Base-by-base conservation (phyloP, 1,284 basidiomycete genomes). In the Mycena citricolor region DNA sequence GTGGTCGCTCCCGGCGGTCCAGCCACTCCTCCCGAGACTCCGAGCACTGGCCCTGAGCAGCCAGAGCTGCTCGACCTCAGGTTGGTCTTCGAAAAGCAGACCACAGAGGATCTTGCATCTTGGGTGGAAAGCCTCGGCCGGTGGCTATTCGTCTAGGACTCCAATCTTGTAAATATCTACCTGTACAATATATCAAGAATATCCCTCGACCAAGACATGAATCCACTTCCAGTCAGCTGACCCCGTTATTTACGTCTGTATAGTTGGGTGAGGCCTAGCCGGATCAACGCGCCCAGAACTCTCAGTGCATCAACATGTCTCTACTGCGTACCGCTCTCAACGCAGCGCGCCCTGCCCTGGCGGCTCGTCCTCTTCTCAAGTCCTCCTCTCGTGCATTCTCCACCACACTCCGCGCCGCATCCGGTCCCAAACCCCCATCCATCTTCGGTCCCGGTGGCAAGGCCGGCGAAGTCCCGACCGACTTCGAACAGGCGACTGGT, bases 401-500 rank as follows among this genome's bases (percentile, higher is more conserved):
- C 24, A 73, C 71, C 39, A 76, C 76, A 32, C 58, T 74, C 29
- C 67, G 72, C 39, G 69, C 70, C 38, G 65, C 67, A 43, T 80
- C 80, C 16, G 78, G 76, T 32, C 67, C 79, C 26, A 70, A 78
- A 16, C 74, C 81, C 42, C 86, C 89, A 45, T 70, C 82, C 52
- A 70, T 92, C 54, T 85, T 76, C 57, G 91, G 92, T 55, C 58
- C 75, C 57, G 81, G 92, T 61, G 80, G 78, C 57, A 84, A 90
- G 67, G 45, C 80, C 11, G 92, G 91, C 54, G 75, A 83, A 59
- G 79, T 92, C 51, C 83, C 92, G 47, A 89, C 86, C 51, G 88
- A 92, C 69, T 77, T 87, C 61, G 77, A 90, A 58, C 95, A 99
- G 72, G 81, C 94, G 22, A 99, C 95, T 56, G 94, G 95, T 84